Evolutionary conservation across 495 filamentous ascomycete species (phyloP), one percentile per base, ranked within the genome.

Genomic region (Aspergillus sclerotioniger): DNA sequence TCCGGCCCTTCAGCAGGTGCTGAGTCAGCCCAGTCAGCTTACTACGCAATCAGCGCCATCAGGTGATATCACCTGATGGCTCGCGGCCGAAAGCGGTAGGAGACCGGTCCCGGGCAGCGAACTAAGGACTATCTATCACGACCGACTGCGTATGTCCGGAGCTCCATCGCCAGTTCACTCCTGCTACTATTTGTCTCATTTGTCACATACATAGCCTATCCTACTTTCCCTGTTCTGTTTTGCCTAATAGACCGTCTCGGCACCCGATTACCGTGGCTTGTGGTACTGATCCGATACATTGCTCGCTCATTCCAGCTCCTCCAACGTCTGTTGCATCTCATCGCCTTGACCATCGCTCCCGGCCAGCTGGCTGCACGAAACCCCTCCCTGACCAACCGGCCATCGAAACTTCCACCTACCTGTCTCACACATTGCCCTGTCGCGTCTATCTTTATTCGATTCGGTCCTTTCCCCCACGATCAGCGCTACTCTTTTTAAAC

Each of bases 1-100:
- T n/a, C n/a, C n/a, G n/a, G n/a, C n/a, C n/a, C n/a, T 48, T 28
- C 2, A 13, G 45, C 46, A 20, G 6, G 9, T 1, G 25, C 47
- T 50, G 47, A 50, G 47, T 50, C 47, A 50, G 6, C 28, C 9
- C 9, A 13, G 46, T 29, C 15, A 3, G 46, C 16, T 35, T 35
- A 35, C 17, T 31, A 25, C 25, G 25, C 25, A 2, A 25, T 2
- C 25, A 25, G 2, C 25, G 25, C 2, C 25, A 17, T 60, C 57
- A 59, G 33, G 57, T 63, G 53, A 54, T n/a, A 17, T 59, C 56
- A 59, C 56, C 41, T 59, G 50, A 50, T 17, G 25, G 25, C 13
- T 1, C 6, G 0, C 9, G 21, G 19, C 54, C 45, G 54, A 56
- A 56, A 56, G 45, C 47, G 47, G 47, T 50, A 28, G 31, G 47